Evolutionary conservation across 2,329 filamentous ascomycete species (phyloP), one percentile per base, ranked within the genome.

Genomic region (Pseudogymnoascus destructans): DNA sequence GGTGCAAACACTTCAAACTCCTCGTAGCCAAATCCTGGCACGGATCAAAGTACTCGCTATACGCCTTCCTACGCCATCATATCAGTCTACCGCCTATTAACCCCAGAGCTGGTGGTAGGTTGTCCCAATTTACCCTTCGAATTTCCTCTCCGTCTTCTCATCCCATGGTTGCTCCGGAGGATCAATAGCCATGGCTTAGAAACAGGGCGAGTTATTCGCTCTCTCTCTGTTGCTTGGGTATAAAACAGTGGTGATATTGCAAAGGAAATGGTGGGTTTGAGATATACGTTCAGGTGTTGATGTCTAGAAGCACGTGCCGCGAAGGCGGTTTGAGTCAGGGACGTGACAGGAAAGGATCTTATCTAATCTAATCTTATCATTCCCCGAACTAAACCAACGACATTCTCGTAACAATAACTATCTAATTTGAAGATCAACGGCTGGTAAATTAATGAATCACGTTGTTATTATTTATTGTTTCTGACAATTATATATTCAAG

Each of bases 1-100:
- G 82, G 69, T 90, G 85, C 68, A 98, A 74, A 68, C 93, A 98
- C 70, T 82, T 85, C 65, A 96, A 84, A 72, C 91, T 96, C 68
- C 81, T 80, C 64, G 86, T 77, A 6, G 93, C 92, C 4, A 89
- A 89, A 67, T 95, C 92, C 71, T 97, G 92, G 72, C 93, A 98
- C 1, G 93, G 93, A 67, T 98, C 93, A 70, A 88, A 89, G 74
- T 86, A 97, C 70, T 96, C 85, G 76, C 90, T 95, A 68, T 85
- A 82, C 58, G 78, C 79, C 77, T 97, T 97, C 65, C 92, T 95
- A 67, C 61, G 38, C 6, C 60, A 49, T 56, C 8, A 25, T 5
- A n/a, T 36, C 35, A 60, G 32, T 7, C 10, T 27, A 2, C 36
- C 3, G 10, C 7, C 19, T 13, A 15, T 40, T 55, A 15, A 57